A percentile compares a stretch with the other conserved stretches of the same genome.
Conservation (phyloP, 2,329 filamentous ascomycete genomes). For the Fusarium sp. region DNA sequence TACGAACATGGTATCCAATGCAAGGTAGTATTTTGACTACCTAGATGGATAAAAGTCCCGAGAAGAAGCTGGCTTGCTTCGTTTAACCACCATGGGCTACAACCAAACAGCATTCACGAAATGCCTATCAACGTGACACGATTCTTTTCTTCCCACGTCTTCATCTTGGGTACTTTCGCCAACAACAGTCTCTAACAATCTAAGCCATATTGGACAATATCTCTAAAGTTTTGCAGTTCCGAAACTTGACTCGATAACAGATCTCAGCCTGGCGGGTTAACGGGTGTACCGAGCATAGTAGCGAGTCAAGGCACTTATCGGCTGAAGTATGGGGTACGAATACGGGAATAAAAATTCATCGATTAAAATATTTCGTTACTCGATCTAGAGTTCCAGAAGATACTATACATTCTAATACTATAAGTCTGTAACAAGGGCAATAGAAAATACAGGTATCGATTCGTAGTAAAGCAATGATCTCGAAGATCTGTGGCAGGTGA, state of each 20-base stretch:
- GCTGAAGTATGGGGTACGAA: conserved; percentile 26
- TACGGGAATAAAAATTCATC: conserved; percentile 16
- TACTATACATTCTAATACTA: too few species aligned
- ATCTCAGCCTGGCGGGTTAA: neutral
- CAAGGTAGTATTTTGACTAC: neutral
- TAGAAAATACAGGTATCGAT: conserved; percentile 5
- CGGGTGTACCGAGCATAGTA: neutral
- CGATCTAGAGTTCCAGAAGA: neutral
- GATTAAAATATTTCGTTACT: neutral
- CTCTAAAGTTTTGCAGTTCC: neutral
- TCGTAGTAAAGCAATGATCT: conserved; percentile 2
- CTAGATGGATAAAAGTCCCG: neutral
- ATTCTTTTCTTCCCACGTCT: neutral
- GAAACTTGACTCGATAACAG: neutral
- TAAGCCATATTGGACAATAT: neutral
- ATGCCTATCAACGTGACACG: neutral
- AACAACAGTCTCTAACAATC: neutral
- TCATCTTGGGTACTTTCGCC: neutral
- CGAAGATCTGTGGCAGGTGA: conserved; percentile 6
- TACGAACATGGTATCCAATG: too few species aligned
- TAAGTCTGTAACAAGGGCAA: neutral
- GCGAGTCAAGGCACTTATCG: conserved; percentile 18
- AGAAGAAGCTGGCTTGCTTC: neutral
- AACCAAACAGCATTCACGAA: neutral
- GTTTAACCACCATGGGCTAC: neutral